phyloP scores from a whole-genome alignment of 345 rosid species.

The Bruguiera parviflora region DNA sequence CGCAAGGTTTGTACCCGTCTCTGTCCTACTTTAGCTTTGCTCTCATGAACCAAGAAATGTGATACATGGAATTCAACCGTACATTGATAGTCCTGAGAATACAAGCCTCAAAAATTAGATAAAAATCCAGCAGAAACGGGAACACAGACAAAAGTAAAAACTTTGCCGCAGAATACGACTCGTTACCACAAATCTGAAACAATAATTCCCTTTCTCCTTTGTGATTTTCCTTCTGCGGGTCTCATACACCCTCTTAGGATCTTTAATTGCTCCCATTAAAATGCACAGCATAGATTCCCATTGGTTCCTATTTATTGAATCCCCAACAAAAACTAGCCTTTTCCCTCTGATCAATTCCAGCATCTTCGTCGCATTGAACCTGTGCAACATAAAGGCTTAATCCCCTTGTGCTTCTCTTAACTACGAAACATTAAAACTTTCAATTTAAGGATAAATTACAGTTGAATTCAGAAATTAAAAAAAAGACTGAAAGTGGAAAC shows the following conservation, averaged over 20 bases:
- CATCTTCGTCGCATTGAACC: slow-evolving; percentile 84
- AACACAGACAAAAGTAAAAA: background rate
- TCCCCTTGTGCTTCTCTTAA: background rate
- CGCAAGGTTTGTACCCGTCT: slow-evolving; percentile 69
- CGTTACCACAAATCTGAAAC: slow-evolving; percentile 80
- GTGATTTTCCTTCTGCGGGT: slow-evolving; percentile 74
- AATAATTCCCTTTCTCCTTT: slow-evolving; percentile 76
- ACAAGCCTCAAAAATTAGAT: slow-evolving; percentile 14
- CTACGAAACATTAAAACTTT: background rate
- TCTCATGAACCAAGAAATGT: slow-evolving; percentile 85
- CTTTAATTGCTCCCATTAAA: slow-evolving; percentile 65
- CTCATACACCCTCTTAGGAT: slow-evolving; percentile 82
- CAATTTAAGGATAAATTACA: background rate
- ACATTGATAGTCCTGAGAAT: slow-evolving; percentile 74
- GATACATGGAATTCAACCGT: slow-evolving; percentile 80
- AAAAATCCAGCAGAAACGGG: background rate
- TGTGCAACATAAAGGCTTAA: slow-evolving; percentile 20
- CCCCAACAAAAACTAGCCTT: slow-evolving; percentile 92
- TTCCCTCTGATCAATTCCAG: slow-evolving; percentile 77
- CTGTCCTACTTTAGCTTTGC: slow-evolving; percentile 69
- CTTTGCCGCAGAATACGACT: background rate
- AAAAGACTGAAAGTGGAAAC: background rate
- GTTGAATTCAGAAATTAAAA: background rate
- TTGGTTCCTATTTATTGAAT: slow-evolving; percentile 89
- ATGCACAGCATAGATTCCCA: slow-evolving; percentile 97